A percentile compares a stretch with the other conserved stretches of the same genome.
These are phyloP conservation scores for Xylaria sp. DNA, from an alignment of 2,329 filamentous ascomycete species.

Conservation along the genomic window DNA sequence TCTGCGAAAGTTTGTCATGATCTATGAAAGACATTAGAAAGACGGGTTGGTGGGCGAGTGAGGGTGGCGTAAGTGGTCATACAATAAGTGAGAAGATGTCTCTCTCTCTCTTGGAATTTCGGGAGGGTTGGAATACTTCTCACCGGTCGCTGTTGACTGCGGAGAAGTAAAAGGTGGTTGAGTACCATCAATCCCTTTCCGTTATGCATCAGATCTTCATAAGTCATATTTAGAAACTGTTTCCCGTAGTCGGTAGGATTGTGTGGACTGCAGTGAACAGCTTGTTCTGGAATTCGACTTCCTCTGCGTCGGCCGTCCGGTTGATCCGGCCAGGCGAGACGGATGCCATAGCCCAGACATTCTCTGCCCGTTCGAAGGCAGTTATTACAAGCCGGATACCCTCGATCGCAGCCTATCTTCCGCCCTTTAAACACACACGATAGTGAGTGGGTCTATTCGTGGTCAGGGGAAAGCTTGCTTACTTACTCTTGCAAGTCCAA, in stretches of 20 bases:
- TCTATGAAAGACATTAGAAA: conserved; percentile 47
- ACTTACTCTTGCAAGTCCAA: conserved; percentile 59
- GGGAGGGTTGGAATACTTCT: conserved; percentile 46
- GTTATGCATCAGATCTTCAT: conserved; percentile 50
- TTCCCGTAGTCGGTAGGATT: conserved; percentile 48
- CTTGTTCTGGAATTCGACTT: conserved; percentile 47
- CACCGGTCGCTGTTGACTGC: conserved; percentile 44
- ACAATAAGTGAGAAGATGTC: conserved; percentile 48
- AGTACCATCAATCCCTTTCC: conserved; percentile 46
- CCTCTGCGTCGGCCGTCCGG: conserved; percentile 55
- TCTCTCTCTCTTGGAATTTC: conserved; percentile 46
- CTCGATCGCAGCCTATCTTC: conserved; percentile 60
- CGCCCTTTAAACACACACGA: conserved; percentile 51
- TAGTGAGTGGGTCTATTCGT: conserved; percentile 30
- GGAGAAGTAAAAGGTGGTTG: conserved; percentile 42
- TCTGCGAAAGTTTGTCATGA: conserved; percentile 52
- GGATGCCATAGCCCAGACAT: conserved; percentile 58
- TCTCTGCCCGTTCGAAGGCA: conserved; percentile 55
- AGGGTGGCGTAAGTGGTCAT: conserved; percentile 25
- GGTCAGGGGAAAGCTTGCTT: conserved; percentile 38
- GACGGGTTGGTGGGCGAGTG: neutral
- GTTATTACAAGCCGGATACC: conserved; percentile 56
- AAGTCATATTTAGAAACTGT: conserved; percentile 55
- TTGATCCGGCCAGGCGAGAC: conserved; percentile 59
- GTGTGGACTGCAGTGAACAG: conserved; percentile 44